Percentiles rank a stretch among this genome's conserved stretches.
These are phyloP conservation scores for Cutaneotrichosporon mucoides DNA, from an alignment of 1,284 basidiomycete species.

Conservation along the genomic window DNA sequence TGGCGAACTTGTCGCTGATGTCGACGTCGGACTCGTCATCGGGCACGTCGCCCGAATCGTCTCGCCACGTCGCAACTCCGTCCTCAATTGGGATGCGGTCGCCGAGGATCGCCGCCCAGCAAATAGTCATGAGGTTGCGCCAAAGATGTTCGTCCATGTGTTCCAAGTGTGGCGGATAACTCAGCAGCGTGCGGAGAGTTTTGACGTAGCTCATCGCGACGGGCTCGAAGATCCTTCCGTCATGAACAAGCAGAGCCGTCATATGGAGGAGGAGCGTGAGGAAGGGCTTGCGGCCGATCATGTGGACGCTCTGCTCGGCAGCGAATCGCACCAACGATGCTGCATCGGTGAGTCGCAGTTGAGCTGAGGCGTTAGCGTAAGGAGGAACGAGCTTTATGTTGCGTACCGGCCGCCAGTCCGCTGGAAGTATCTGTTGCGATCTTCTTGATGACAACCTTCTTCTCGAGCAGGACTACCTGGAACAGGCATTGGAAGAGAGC, in stretches of 20 bases:
- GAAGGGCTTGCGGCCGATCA: conserved; percentile 32
- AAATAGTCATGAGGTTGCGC: conserved; percentile 63
- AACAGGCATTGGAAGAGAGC: conserved; percentile 71
- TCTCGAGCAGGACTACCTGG: conserved; percentile 61
- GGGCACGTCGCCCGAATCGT: conserved; percentile 5
- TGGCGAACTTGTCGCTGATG: conserved; percentile 3
- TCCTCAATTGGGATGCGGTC: conserved; percentile 54
- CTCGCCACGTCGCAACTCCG: conserved; percentile 30
- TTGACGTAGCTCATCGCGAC: conserved; percentile 78
- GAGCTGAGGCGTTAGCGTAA: conserved; percentile 5
- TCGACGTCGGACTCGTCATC: conserved; percentile 21
- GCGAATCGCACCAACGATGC: conserved; percentile 37
- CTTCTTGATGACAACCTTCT: conserved; percentile 54
- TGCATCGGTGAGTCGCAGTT: conserved; percentile 9
- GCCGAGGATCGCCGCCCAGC: conserved; percentile 70
- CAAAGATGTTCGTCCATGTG: conserved; percentile 65
- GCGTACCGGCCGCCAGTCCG: conserved; percentile 20
- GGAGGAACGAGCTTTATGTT: too few species aligned
- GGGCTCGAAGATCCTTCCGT: conserved; percentile 58
- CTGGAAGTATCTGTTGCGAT: conserved; percentile 17
- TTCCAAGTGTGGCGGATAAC: conserved; percentile 70
- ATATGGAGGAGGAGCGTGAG: conserved; percentile 61
- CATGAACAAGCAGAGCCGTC: conserved; percentile 58
- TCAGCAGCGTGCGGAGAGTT: conserved; percentile 62
- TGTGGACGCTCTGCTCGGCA: conserved; percentile 35